phyloP scores from a whole-genome alignment of 2,329 filamentous ascomycete genomes.

The Hymenoscyphus fructigenus region DNA sequence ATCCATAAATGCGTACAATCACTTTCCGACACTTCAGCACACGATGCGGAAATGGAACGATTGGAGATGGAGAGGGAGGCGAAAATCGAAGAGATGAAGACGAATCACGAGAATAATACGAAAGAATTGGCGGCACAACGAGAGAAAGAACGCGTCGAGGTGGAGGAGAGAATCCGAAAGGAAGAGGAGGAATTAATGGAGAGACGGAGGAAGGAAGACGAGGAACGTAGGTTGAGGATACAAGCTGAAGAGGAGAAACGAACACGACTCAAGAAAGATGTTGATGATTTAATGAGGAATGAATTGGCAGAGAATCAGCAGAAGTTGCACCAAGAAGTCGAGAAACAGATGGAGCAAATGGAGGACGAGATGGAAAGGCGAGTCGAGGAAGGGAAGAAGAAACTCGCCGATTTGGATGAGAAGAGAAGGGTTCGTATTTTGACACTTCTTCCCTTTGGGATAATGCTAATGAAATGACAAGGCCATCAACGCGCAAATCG shows the following conservation, averaged over 20 bases:
- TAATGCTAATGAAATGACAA: conserved; percentile 14
- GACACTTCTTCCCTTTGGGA: not conserved
- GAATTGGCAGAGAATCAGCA: conserved; percentile 25
- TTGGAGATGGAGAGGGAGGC: conserved; percentile 27
- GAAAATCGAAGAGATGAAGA: conserved; percentile 24
- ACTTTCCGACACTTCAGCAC: conserved; percentile 26
- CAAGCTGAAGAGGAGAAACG: conserved; percentile 15
- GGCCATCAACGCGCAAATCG: conserved; percentile 33
- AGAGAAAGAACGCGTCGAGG: conserved; percentile 21
- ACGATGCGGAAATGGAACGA: conserved; percentile 29
- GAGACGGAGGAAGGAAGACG: conserved; percentile 21
- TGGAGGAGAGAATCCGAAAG: conserved; percentile 18
- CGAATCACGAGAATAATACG: conserved; percentile 22
- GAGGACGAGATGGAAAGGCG: conserved; percentile 33
- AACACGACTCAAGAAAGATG: conserved; percentile 18
- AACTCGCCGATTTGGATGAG: conserved; percentile 29
- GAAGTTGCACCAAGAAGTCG: conserved; percentile 23
- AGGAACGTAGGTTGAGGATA: conserved; percentile 19
- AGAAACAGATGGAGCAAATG: conserved; percentile 29
- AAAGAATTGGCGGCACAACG: conserved; percentile 19
- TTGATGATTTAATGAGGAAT: conserved; percentile 23
- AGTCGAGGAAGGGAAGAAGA: conserved; percentile 28
- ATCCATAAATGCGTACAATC: conserved; percentile 28
- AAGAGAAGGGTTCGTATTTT: conserved; percentile 25
- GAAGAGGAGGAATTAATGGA: conserved; percentile 27